phyloP scores from a whole-genome alignment of 2,329 filamentous ascomycete species.

The Aspergillus ochraceoroseus region DNA sequence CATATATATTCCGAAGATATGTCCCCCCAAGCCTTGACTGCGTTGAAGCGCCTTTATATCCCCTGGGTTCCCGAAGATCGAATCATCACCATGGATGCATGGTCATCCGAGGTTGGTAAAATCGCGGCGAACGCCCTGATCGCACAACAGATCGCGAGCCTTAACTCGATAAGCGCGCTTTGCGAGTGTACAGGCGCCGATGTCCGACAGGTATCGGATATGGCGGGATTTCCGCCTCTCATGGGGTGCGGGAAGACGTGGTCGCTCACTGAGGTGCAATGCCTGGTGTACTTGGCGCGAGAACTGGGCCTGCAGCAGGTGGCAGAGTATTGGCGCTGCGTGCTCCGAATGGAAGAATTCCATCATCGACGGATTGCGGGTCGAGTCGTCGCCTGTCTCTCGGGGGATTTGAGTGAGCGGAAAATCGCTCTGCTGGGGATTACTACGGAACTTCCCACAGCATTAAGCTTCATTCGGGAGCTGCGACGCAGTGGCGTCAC shows the following conservation, averaged over 20 bases:
- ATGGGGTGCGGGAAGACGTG: constrained; percentile 3
- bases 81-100: constrained; percentile 24
- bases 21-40: constrained; percentile 14
- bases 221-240: constrained; percentile 9
- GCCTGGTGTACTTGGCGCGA: constrained; percentile 19
- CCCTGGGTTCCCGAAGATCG: constrained; percentile 18
- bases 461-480: constrained; percentile 6
- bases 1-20: constrained; percentile 18
- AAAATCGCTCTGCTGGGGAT: constrained; percentile 13
- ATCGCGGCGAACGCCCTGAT: constrained; percentile 15
- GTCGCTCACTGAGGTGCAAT: constrained; percentile 15
- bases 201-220: constrained; percentile 12
- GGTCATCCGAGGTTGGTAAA: constrained; percentile 18
- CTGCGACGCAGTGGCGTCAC: constrained; percentile 9
- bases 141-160: constrained; percentile 18
- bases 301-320: constrained; percentile 19
- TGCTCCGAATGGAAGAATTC: constrained; percentile 17
- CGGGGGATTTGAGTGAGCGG: constrained; percentile 1
- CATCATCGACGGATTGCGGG: constrained; percentile 4
- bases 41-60: constrained; percentile 18
- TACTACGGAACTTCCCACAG: constrained; percentile 2
- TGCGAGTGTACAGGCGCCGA: constrained; percentile 18
- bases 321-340: constrained; percentile 19
- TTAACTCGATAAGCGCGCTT: constrained; percentile 12
- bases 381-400: constrained; percentile 3